Percentiles rank a stretch among this genome's conserved stretches.
Evolutionary conservation across 441 rosid species (phyloP).

Genomic region (Erodium moschatum): DNA sequence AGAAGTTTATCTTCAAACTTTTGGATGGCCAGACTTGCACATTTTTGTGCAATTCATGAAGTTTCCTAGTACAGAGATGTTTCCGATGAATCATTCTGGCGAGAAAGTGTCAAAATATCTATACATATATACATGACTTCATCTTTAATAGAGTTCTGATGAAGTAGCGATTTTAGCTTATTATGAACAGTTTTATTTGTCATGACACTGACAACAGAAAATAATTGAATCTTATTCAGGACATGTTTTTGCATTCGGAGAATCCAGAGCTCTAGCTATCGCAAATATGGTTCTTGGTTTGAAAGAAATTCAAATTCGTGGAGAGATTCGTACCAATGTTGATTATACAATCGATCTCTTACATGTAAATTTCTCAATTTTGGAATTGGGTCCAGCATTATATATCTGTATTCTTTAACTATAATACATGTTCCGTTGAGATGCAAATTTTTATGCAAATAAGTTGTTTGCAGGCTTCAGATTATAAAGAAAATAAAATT

Average conservation of each 20-base stretch:
- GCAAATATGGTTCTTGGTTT: slow-evolving; percentile 99
- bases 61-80: too few relatives aligned
- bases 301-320: slow-evolving; percentile 99
- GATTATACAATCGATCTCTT: slow-evolving; percentile 96
- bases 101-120: too few relatives aligned
- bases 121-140: too few relatives aligned
- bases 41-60: too few relatives aligned
- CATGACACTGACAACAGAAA: slow-evolving; percentile 14
- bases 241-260: slow-evolving; percentile 97
- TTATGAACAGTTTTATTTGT: background rate
- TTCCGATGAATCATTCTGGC: too few relatives aligned
- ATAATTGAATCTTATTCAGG: slow-evolving; percentile 40
- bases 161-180: too few relatives aligned
- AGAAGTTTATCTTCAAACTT: too few relatives aligned
- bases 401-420: background rate
- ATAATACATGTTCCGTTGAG: slow-evolving; percentile 11
- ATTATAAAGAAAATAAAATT: slow-evolving; percentile 90
- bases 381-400: slow-evolving; percentile 13
- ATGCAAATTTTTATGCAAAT: slow-evolving; percentile 20
- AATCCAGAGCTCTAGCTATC: slow-evolving; percentile 94
- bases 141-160: too few relatives aligned
- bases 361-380: slow-evolving; percentile 51
- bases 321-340: slow-evolving; percentile 95
- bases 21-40: too few relatives aligned
- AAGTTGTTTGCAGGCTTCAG: slow-evolving; percentile 64